phyloP scores from a whole-genome alignment of 257 asterid species.

The Thymus quinquecostatus region DNA sequence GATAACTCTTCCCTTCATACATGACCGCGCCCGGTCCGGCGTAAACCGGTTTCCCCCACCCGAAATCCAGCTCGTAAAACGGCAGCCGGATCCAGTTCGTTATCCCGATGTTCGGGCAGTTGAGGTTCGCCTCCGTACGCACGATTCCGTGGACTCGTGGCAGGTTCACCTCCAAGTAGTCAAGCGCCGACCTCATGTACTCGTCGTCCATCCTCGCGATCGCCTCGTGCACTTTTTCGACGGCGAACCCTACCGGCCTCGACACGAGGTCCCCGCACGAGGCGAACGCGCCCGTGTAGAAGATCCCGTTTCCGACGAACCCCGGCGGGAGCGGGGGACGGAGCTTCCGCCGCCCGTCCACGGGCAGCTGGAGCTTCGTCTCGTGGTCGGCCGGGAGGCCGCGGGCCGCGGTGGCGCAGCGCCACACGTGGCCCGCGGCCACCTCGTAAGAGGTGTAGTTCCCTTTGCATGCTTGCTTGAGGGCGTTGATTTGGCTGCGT shows the following conservation, averaged over 20 bases:
- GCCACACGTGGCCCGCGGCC: conserved; percentile 77
- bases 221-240: conserved; percentile 53
- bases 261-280: conserved; percentile 50
- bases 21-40: conserved; percentile 57
- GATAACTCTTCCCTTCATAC: conserved; percentile 53
- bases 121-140: conserved; percentile 40
- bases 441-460: conserved; percentile 66
- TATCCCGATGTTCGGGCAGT: conserved; percentile 62
- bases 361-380: conserved; percentile 55
- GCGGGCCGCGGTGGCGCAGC: conserved; percentile 57
- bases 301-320: conserved; percentile 61
- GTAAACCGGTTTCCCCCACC: conserved; percentile 67
- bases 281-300: conserved; percentile 51
- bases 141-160: neutral
- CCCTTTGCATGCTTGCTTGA: conserved; percentile 56
- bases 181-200: conserved; percentile 62
- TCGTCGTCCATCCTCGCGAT: conserved; percentile 51
- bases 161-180: conserved; percentile 55
- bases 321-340: conserved; percentile 59
- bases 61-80: conserved; percentile 60
- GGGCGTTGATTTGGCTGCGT: conserved; percentile 48
- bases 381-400: conserved; percentile 57
- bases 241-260: conserved; percentile 47
- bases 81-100: conserved; percentile 64
- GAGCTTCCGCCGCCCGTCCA: conserved; percentile 57